Evolutionary conservation across 108 stramenopile species (phyloP).

Genomic region (Hondaea fermentalgiana): DNA sequence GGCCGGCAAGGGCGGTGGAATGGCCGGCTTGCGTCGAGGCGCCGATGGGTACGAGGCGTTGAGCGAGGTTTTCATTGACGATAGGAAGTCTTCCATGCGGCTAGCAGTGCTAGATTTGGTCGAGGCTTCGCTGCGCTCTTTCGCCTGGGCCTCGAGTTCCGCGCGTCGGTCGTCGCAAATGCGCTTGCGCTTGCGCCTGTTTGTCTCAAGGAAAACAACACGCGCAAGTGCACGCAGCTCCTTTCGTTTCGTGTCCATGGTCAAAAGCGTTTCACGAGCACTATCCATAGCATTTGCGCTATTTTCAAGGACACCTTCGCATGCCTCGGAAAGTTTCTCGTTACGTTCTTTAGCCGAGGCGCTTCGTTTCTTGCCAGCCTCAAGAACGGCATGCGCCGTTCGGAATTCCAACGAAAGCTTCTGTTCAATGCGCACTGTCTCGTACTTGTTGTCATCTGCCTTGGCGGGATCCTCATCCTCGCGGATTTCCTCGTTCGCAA

Average conservation of each 20-base stretch:
- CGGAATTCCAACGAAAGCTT: background rate
- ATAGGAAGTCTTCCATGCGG: background rate
- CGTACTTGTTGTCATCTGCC: background rate
- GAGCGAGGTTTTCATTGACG: background rate
- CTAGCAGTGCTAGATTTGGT: background rate
- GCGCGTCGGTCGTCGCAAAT: background rate
- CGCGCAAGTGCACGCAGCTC: background rate
- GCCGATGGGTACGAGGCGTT: background rate
- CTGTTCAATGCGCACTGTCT: background rate
- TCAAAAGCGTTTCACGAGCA: background rate
- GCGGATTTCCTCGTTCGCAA: background rate
- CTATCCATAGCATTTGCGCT: background rate
- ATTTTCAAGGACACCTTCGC: background rate
- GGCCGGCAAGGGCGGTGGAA: background rate
- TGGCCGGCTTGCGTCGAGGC: background rate
- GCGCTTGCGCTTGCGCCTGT: background rate
- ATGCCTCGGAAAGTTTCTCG: background rate
- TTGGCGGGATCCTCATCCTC: background rate
- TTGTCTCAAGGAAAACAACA: background rate
- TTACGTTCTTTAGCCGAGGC: background rate
- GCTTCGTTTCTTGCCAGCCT: background rate
- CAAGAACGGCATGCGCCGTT: background rate
- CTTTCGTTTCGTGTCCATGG: background rate
- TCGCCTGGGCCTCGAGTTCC: background rate
- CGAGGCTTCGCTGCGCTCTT: background rate